Conservation (phyloP, 2,329 filamentous ascomycete genomes). For the Sphaerulina vaccinii region DNA sequence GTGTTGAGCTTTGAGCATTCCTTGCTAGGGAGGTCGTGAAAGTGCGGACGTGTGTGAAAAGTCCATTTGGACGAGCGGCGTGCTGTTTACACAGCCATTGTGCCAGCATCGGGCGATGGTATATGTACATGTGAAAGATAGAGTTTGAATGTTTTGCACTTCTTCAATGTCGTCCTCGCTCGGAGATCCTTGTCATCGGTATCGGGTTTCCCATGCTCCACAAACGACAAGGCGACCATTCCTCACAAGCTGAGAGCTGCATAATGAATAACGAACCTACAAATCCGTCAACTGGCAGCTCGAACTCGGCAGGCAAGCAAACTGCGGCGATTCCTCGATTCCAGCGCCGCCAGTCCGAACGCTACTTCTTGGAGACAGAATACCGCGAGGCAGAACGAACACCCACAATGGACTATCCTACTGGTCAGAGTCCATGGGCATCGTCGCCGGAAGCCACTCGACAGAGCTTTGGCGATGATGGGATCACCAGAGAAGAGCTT, state of each 20-base stretch:
- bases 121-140: background rate
- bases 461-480: constrained; percentile 45
- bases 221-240: background rate
- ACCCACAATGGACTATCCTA: constrained; percentile 64
- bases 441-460: constrained; percentile 56
- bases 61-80: constrained; percentile 1
- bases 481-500: constrained; percentile 29
- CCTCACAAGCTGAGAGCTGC: background rate
- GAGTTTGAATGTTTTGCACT: background rate
- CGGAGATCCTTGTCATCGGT: background rate
- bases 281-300: no score
- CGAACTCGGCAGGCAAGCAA: constrained; percentile 24
- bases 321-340: constrained; percentile 28
- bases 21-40: background rate
- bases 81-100: constrained; percentile 28
- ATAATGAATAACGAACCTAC: no score
- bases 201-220: background rate
- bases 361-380: constrained; percentile 36
- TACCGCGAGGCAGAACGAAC: constrained; percentile 32
- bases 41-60: constrained; percentile 10
- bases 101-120: constrained; percentile 15
- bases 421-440: constrained; percentile 64
- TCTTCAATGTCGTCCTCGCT: background rate
- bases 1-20: constrained; percentile 7
- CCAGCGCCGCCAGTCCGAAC: constrained; percentile 38